Evolutionary conservation across 331 rosid species (phyloP).

Genomic region (Quercus tomentella): DNA sequence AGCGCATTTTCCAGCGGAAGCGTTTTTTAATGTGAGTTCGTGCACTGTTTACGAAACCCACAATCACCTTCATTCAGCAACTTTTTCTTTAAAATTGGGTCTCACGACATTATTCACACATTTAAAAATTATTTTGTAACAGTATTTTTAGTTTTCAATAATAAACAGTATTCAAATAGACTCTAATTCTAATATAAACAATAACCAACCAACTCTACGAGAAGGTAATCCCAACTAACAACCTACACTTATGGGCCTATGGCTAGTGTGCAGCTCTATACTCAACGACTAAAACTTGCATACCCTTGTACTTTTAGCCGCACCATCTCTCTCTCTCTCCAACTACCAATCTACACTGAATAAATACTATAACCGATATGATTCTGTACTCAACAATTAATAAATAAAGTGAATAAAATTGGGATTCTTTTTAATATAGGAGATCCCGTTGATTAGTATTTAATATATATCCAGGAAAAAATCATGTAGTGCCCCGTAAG

Average conservation of each 20-base stretch:
- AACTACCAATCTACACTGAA: too few species aligned
- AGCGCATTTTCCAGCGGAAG: rapidly evolving
- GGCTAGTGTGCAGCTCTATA: not conserved
- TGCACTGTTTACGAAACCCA: rapidly evolving
- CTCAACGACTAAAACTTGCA: not conserved
- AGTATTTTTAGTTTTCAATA: rapidly evolving
- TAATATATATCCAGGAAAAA: not conserved
- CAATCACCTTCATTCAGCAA: rapidly evolving
- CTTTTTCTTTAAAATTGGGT: too few species aligned
- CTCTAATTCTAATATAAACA: not conserved
- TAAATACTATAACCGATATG: too few species aligned
- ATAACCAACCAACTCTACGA: constrained; percentile 5
- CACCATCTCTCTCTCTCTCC: too few species aligned
- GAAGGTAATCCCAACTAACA: constrained; percentile 1
- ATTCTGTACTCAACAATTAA: too few species aligned
- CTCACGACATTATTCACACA: rapidly evolving
- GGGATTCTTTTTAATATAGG: not conserved
- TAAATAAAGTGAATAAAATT: too few species aligned
- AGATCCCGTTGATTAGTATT: not conserved
- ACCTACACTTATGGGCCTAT: not conserved
- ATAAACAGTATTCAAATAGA: rapidly evolving
- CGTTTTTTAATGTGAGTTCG: too few species aligned
- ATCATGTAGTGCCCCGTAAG: not conserved
- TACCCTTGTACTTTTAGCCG: not conserved
- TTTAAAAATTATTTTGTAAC: too few species aligned